Conservation (phyloP, 1,139 yeast species). For the Candida freyschussii region DNA sequence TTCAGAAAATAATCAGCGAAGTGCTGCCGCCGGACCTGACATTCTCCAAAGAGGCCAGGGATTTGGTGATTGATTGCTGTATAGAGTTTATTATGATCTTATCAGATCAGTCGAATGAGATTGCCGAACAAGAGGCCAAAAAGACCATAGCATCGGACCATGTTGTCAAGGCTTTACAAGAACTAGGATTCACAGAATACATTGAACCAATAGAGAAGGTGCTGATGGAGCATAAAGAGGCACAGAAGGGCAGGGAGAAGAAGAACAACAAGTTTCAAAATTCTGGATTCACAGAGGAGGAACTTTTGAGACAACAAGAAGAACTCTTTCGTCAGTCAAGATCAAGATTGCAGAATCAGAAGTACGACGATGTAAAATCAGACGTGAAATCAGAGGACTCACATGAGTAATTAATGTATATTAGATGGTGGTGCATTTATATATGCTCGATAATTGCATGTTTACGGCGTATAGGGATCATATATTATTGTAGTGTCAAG, state of each 20-base stretch:
- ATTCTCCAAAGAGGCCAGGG: conserved; percentile 91
- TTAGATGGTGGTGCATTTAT: conserved; percentile 5
- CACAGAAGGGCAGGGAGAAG: conserved; percentile 82
- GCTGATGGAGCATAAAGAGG: conserved; percentile 80
- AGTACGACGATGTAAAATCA: conserved; percentile 1
- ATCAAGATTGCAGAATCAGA: conserved; percentile 56
- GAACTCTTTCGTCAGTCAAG: conserved; percentile 87
- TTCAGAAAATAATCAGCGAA: conserved; percentile 89
- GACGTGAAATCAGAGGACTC: conserved; percentile 8
- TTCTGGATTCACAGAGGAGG: conserved; percentile 90
- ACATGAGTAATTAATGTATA: conserved; percentile 7
- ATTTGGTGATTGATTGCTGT: conserved; percentile 92
- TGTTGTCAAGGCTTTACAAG: conserved; percentile 84
- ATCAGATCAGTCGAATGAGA: conserved; percentile 90
- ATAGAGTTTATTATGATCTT: conserved; percentile 93
- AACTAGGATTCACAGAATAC: conserved; percentile 82
- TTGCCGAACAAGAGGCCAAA: conserved; percentile 93
- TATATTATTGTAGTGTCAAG: no score
- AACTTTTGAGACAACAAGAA: conserved; percentile 85
- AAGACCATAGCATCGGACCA: conserved; percentile 97
- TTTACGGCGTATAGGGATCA: conserved; percentile 2
- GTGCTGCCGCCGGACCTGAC: conserved; percentile 82
- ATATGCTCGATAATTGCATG: conserved; percentile 5
- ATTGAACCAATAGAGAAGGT: conserved; percentile 79
- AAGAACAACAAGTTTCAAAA: conserved; percentile 91